Percentiles rank a stretch among this genome's conserved stretches.
These are phyloP conservation scores for Fremontodendron californicum DNA, from an alignment of 345 rosid genomes.

Conservation along the genomic window DNA sequence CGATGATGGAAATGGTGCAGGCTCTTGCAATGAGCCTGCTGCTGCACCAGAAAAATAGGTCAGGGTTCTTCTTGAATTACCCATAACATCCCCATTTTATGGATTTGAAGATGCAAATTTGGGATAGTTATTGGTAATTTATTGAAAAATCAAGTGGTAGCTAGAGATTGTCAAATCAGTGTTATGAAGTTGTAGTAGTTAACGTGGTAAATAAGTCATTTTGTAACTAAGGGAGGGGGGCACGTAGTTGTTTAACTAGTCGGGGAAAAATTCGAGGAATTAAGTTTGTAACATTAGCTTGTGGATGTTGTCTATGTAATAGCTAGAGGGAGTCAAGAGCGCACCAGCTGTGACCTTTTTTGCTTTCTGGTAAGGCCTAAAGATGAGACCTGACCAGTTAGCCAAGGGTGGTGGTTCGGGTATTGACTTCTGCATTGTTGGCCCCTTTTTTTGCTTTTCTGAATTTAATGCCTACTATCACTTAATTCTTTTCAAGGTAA, in stretches of 20 bases:
- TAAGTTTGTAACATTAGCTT: background rate
- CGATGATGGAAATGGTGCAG: constrained; percentile 21
- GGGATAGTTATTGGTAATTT: constrained; percentile 37
- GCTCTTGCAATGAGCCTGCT: constrained; percentile 23
- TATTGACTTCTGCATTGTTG: constrained; percentile 67
- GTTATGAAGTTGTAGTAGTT: background rate
- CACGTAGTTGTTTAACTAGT: background rate
- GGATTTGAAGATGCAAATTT: background rate
- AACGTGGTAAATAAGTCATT: constrained; percentile 29
- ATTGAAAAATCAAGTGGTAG: too few relatives aligned
- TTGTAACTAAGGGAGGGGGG: background rate
- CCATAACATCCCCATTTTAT: constrained; percentile 34
- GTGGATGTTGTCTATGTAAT: background rate
- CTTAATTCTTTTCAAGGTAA: too few relatives aligned
- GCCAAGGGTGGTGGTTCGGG: constrained; percentile 86
- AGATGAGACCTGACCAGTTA: constrained; percentile 18
- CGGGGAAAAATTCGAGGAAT: background rate
- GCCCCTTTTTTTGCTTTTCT: background rate
- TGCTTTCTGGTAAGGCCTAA: constrained; percentile 24
- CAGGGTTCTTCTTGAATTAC: constrained; percentile 27
- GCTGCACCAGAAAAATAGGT: constrained; percentile 21
- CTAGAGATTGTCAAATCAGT: too few relatives aligned
- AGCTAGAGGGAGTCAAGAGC: constrained; percentile 81
- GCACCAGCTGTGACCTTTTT: constrained; percentile 71
- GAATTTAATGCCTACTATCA: constrained; percentile 20